Percentiles rank a stretch among this genome's conserved stretches.
phyloP scores from a whole-genome alignment of 2,329 filamentous ascomycete genomes.

The Capronia coronata region DNA sequence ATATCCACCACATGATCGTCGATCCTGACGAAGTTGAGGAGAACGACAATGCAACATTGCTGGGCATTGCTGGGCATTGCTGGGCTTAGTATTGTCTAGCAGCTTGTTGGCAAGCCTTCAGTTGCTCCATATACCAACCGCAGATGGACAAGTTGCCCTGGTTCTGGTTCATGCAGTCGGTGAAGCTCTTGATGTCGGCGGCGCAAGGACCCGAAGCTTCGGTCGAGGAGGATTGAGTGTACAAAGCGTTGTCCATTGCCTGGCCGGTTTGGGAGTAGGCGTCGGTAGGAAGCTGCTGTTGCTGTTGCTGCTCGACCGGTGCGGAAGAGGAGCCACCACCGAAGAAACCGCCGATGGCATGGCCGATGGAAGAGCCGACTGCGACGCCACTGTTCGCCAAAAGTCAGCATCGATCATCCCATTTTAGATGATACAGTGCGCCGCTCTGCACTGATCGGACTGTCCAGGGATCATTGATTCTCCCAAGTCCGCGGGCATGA shows the following conservation, averaged over 20 bases:
- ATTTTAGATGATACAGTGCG: too few species aligned
- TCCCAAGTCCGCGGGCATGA: too few species aligned
- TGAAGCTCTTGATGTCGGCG: constrained; percentile 75
- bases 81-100: constrained; percentile 60
- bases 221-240: constrained; percentile 32
- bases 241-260: constrained; percentile 44
- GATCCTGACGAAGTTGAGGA: too few species aligned
- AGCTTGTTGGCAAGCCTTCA: constrained; percentile 80
- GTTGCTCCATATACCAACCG: constrained; percentile 95
- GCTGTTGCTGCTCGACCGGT: constrained; percentile 47
- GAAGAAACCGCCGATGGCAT: constrained; percentile 88
- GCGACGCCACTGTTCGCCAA: constrained; percentile 70
- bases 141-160: constrained; percentile 91
- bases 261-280: background rate
- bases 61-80: too few species aligned
- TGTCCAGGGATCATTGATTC: too few species aligned
- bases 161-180: constrained; percentile 94
- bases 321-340: constrained; percentile 57
- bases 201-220: constrained; percentile 61
- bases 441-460: too few species aligned
- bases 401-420: constrained; percentile 1
- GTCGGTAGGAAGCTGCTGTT: constrained; percentile 22
- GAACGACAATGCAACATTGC: too few species aligned
- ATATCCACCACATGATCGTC: too few species aligned
- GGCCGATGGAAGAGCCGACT: constrained; percentile 88